A percentile compares a stretch with the other conserved stretches of the same genome.
Conservation (phyloP, 352 stramenopile species). For the Globisporangium carolinianum region DNA sequence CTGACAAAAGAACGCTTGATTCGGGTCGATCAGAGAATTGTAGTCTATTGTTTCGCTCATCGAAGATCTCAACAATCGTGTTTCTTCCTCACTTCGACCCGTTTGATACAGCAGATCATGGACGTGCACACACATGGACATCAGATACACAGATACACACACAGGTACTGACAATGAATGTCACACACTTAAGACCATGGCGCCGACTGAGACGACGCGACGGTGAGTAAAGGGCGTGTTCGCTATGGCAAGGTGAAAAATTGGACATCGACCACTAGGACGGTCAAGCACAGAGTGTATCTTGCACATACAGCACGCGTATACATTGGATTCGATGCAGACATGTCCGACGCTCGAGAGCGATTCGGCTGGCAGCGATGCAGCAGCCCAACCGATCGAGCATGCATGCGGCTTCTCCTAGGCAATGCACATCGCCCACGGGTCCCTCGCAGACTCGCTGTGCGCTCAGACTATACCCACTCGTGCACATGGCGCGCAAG, state of each 20-base stretch:
- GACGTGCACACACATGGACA: constrained; percentile 3
- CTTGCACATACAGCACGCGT: constrained; percentile 31
- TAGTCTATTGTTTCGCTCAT: constrained; percentile 80
- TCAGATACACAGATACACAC: neutral
- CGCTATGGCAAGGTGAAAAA: constrained; percentile 78
- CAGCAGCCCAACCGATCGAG: constrained; percentile 13
- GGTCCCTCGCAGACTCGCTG: constrained; percentile 29
- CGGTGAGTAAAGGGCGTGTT: constrained; percentile 71
- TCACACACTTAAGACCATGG: constrained; percentile 78
- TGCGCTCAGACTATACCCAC: constrained; percentile 81
- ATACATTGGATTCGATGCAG: constrained; percentile 4
- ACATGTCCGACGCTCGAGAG: constrained; percentile 33
- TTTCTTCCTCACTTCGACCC: constrained; percentile 70
- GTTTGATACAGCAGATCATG: neutral
- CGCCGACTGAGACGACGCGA: constrained; percentile 41
- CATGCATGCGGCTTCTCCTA: constrained; percentile 24
- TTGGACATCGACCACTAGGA: constrained; percentile 73
- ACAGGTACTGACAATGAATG: constrained; percentile 15
- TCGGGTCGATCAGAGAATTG: constrained; percentile 86
- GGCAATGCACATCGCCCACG: constrained; percentile 23
- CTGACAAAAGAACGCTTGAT: neutral
- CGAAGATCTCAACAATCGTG: constrained; percentile 60
- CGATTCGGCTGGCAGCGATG: constrained; percentile 10
- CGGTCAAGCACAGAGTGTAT: constrained; percentile 85
- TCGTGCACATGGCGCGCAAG: constrained; percentile 36